phyloP scores from a whole-genome alignment of 208 protist species.

The Willaertia magna region DNA sequence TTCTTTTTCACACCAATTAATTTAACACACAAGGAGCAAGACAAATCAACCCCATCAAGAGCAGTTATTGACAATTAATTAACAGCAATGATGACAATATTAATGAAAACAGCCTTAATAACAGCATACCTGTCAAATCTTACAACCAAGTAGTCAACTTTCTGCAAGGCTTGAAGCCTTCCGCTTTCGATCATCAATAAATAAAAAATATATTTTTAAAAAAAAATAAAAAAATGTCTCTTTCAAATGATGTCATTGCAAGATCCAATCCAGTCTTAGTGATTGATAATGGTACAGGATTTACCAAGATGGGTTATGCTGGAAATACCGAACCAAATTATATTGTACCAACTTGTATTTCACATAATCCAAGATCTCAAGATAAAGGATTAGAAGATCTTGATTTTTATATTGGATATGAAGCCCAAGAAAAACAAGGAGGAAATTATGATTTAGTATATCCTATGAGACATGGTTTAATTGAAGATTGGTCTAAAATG shows the following conservation, averaged over 20 bases:
- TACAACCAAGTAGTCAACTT: too few relatives aligned
- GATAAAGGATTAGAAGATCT: conserved; percentile 68
- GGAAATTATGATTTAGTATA: conserved; percentile 47
- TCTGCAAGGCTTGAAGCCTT: too few relatives aligned
- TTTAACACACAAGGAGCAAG: too few relatives aligned
- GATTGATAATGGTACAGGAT: conserved; percentile 96
- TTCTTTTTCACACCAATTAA: too few relatives aligned
- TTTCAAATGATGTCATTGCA: neutral
- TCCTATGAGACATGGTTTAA: conserved; percentile 80
- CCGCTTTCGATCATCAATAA: too few relatives aligned
- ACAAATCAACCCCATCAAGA: too few relatives aligned
- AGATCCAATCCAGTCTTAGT: conserved; percentile 64
- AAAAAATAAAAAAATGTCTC: too few relatives aligned
- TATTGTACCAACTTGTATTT: conserved; percentile 84
- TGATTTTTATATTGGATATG: conserved; percentile 86
- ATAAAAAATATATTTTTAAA: too few relatives aligned
- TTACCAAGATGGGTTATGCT: conserved; percentile 96
- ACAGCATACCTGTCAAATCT: too few relatives aligned
- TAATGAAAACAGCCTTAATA: too few relatives aligned
- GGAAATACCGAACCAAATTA: conserved; percentile 82
- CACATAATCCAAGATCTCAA: conserved; percentile 31
- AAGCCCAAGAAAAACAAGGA: conserved; percentile 48
- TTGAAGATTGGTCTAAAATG: conserved; percentile 89
- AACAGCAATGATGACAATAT: too few relatives aligned
- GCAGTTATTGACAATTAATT: too few relatives aligned